Conservation (phyloP, 2,329 filamentous ascomycete species). For the Lecanosticta acicola region DNA sequence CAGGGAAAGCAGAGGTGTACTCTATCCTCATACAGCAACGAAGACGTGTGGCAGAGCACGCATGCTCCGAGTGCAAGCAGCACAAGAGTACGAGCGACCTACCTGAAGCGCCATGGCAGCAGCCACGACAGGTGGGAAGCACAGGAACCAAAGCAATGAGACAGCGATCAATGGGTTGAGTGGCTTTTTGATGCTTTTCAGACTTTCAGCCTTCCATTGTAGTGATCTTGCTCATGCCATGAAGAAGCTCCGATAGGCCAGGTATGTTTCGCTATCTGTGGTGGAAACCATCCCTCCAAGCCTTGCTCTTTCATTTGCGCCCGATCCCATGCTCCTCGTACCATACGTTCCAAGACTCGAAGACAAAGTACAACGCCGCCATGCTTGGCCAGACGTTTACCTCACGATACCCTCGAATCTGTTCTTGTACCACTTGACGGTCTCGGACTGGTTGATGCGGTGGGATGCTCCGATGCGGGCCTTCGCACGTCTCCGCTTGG, state of each 20-base stretch:
- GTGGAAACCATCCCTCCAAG: constrained; percentile 9
- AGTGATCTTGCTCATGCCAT: constrained; percentile 33
- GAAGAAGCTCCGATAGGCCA: constrained; percentile 35
- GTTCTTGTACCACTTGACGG: constrained; percentile 95
- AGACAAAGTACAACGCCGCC: constrained; percentile 7
- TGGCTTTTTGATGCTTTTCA: constrained; percentile 27
- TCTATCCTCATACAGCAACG: too few relatives aligned
- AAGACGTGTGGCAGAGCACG: too few relatives aligned
- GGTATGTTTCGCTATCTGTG: constrained; percentile 27
- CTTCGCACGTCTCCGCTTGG: constrained; percentile 88
- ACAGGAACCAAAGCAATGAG: constrained; percentile 22
- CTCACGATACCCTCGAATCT: constrained; percentile 98
- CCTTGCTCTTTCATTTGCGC: constrained; percentile 25
- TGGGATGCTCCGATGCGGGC: constrained; percentile 79
- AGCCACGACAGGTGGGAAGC: neutral
- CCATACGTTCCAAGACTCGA: constrained; percentile 7
- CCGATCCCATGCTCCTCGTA: constrained; percentile 21
- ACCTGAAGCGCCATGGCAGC: neutral
- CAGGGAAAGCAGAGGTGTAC: too few relatives aligned
- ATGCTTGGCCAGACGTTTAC: constrained; percentile 54
- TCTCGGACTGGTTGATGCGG: constrained; percentile 91
- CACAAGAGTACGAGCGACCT: neutral
- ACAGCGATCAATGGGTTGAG: constrained; percentile 34
- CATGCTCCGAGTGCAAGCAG: too few relatives aligned
- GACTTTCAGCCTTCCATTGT: constrained; percentile 33